Conservation (phyloP, 345 rosid species). For the Balakata baccata region DNA sequence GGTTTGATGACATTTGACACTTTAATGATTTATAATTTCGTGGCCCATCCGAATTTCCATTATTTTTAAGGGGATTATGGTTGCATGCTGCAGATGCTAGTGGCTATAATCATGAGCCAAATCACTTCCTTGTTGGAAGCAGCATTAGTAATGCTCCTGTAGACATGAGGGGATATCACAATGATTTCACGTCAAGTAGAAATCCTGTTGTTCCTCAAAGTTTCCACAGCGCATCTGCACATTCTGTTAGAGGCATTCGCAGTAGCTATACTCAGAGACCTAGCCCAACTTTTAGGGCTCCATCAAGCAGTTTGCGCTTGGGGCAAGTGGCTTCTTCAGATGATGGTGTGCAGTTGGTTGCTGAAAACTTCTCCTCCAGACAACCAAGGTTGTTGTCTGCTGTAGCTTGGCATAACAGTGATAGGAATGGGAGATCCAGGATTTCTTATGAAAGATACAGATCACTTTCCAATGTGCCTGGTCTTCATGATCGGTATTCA, state of each 20-base stretch:
- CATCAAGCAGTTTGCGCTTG: conserved; percentile 44
- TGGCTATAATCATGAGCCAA: conserved; percentile 50
- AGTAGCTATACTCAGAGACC: conserved; percentile 58
- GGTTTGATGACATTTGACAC: conserved; percentile 27
- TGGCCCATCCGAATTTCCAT: background rate
- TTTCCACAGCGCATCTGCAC: conserved; percentile 46
- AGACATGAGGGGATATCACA: conserved; percentile 48
- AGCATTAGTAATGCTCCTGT: conserved; percentile 36
- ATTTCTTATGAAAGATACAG: conserved; percentile 57
- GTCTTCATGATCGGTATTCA: conserved; percentile 48
- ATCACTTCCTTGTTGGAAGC: conserved; percentile 41
- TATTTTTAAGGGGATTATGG: conserved; percentile 5
- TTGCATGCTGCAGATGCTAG: conserved; percentile 47
- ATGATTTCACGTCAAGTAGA: conserved; percentile 47
- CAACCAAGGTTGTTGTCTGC: conserved; percentile 52
- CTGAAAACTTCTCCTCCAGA: conserved; percentile 62
- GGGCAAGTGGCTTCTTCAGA: conserved; percentile 54
- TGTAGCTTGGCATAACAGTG: conserved; percentile 54
- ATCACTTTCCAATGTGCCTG: conserved; percentile 46
- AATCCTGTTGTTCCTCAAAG: conserved; percentile 44
- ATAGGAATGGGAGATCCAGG: conserved; percentile 67
- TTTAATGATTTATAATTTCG: background rate
- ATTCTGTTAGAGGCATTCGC: conserved; percentile 46
- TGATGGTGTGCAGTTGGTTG: conserved; percentile 48
- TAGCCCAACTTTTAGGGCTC: conserved; percentile 56